A percentile compares a stretch with the other conserved stretches of the same genome.
Conservation (phyloP, 164 flowering plant species). For the Vitis riparia region DNA sequence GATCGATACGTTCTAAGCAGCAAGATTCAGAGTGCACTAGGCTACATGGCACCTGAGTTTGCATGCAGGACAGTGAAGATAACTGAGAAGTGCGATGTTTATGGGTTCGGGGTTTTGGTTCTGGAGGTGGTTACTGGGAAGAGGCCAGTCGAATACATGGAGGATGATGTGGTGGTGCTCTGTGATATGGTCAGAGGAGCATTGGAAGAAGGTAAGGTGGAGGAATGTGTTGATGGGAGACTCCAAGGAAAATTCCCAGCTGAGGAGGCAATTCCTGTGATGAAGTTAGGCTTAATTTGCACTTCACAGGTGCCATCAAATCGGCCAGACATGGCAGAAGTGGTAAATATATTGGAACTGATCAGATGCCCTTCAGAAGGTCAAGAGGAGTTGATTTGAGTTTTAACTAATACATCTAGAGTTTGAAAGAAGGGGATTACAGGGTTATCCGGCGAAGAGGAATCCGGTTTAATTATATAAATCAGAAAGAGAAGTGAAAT, state of each 20-base stretch:
- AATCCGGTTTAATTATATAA: conserved; percentile 50
- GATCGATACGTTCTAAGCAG: conserved; percentile 86
- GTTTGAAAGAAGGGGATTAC: conserved; percentile 15
- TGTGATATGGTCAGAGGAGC: conserved; percentile 87
- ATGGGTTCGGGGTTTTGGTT: conserved; percentile 82
- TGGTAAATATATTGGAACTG: conserved; percentile 82
- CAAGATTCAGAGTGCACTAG: conserved; percentile 96
- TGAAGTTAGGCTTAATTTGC: conserved; percentile 87
- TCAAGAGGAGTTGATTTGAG: conserved; percentile 52
- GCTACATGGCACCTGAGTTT: conserved; percentile 98
- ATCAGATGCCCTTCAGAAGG: conserved; percentile 82
- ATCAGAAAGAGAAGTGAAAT: conserved; percentile 13
- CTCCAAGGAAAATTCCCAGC: conserved; percentile 64
- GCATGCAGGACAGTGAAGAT: conserved; percentile 87
- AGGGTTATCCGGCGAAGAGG: conserved; percentile 60
- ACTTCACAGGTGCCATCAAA: conserved; percentile 95
- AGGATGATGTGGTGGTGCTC: conserved; percentile 89
- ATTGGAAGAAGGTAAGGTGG: conserved; percentile 76
- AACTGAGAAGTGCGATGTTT: conserved; percentile 91
- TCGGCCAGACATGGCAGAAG: conserved; percentile 93
- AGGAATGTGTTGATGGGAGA: conserved; percentile 71
- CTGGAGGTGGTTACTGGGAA: conserved; percentile 87
- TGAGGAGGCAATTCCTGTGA: conserved; percentile 84
- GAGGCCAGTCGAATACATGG: conserved; percentile 96
- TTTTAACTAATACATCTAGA: conserved; percentile 9